phyloP scores from a whole-genome alignment of 306 rosid genomes.

The Dryas drummondii region DNA sequence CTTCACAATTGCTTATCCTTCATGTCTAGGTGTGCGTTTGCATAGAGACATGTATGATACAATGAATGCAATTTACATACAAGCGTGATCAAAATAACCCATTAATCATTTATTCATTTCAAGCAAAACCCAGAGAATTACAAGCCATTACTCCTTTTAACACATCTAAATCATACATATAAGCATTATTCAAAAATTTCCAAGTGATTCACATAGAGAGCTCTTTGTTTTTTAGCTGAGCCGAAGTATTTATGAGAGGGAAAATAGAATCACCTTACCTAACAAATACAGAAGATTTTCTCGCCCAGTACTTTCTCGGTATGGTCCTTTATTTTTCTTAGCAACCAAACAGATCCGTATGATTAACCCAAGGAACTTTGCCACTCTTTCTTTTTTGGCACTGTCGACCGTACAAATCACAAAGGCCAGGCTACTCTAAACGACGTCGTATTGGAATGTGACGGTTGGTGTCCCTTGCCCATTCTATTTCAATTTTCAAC shows the following conservation, averaged over 20 bases:
- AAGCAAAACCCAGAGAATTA: slow-evolving; percentile 10
- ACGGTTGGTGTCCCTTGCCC: no score
- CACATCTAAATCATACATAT: slow-evolving; percentile 2
- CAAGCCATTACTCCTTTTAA: neutral
- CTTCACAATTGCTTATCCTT: neutral
- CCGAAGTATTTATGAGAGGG: neutral
- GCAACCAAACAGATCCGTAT: slow-evolving; percentile 2
- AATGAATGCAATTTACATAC: neutral
- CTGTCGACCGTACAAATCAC: no score
- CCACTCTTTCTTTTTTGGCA: no score
- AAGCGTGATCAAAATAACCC: neutral
- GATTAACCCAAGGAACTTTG: neutral
- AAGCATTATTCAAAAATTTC: neutral
- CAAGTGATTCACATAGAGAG: neutral
- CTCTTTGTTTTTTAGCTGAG: neutral
- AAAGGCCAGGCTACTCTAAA: no score
- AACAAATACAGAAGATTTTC: slow-evolving; percentile 1
- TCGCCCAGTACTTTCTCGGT: neutral
- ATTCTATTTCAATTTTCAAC: no score
- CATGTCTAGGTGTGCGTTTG: neutral
- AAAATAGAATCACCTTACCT: neutral
- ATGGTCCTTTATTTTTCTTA: neutral
- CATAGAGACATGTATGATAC: neutral
- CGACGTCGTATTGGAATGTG: no score
- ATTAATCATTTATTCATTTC: neutral